Conservation (phyloP, 139 green algal genomes). For the Coccomyxa sp. region DNA sequence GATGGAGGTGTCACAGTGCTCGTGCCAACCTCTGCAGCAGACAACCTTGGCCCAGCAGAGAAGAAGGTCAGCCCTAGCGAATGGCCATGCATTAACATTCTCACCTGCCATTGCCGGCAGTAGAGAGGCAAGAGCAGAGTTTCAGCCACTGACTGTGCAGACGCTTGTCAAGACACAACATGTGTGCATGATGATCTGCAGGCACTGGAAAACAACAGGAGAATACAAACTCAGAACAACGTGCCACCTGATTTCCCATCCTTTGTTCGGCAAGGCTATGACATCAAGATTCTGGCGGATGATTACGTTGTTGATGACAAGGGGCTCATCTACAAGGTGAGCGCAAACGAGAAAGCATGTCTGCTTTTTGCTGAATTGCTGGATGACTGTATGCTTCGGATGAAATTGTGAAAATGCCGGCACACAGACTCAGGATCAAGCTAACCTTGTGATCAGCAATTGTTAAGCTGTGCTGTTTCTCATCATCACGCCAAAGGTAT, state of each 20-base stretch:
- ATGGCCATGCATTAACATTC: too few relatives aligned
- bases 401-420: too few relatives aligned
- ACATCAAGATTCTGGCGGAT: slow-evolving; percentile 75
- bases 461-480: too few relatives aligned
- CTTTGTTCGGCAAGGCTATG: slow-evolving; percentile 87
- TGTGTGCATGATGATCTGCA: slow-evolving; percentile 13
- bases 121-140: too few relatives aligned
- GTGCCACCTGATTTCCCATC: slow-evolving; percentile 72
- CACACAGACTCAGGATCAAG: too few relatives aligned
- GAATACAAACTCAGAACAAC: slow-evolving; percentile 81
- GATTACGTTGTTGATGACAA: slow-evolving; percentile 31
- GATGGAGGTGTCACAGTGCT: slow-evolving; percentile 3
- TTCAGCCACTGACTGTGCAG: too few relatives aligned
- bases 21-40: not conserved
- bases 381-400: not conserved
- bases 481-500: too few relatives aligned
- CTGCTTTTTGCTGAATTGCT: not conserved
- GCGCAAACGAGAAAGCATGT: not conserved
- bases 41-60: not conserved
- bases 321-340: slow-evolving; percentile 77
- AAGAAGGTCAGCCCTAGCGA: not conserved
- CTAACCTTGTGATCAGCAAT: too few relatives aligned
- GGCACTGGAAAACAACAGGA: slow-evolving; percentile 72
- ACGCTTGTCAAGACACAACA: not conserved
- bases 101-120: too few relatives aligned